Evolutionary conservation across 306 rosid species (phyloP).

Genomic region (Acacia melanoxylon): DNA sequence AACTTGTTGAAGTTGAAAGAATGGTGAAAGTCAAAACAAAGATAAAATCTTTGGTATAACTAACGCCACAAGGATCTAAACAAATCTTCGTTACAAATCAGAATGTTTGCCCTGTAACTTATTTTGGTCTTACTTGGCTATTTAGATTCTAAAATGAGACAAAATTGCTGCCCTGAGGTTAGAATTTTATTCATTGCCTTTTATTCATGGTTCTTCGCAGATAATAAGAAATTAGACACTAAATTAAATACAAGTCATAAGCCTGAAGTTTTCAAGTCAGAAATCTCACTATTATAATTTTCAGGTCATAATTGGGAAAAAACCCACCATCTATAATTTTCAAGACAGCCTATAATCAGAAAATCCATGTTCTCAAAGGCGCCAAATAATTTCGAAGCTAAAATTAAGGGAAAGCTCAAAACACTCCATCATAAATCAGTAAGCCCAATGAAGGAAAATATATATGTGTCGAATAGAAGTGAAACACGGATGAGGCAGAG

Average conservation of each 20-base stretch:
- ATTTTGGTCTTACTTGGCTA: neutral
- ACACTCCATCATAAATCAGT: neutral
- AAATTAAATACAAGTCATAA: neutral
- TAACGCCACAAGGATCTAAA: neutral
- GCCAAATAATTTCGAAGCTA: neutral
- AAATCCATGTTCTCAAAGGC: neutral
- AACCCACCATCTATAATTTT: neutral
- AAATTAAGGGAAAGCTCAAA: too few species aligned
- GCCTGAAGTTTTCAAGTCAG: neutral
- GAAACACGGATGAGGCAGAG: neutral
- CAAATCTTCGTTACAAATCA: neutral
- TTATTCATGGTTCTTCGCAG: neutral
- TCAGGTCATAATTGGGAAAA: neutral
- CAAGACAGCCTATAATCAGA: neutral
- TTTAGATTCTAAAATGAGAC: neutral
- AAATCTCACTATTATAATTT: neutral
- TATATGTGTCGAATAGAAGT: neutral
- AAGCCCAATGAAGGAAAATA: neutral
- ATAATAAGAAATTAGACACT: neutral
- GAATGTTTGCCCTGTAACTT: neutral
- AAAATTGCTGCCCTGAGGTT: neutral
- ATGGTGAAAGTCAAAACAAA: neutral
- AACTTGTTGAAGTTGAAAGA: neutral
- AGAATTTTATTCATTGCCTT: neutral
- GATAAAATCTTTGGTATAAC: neutral